Base-by-base conservation (phyloP, 176 grass and related monocot species). In the Chloris gayana region DNA sequence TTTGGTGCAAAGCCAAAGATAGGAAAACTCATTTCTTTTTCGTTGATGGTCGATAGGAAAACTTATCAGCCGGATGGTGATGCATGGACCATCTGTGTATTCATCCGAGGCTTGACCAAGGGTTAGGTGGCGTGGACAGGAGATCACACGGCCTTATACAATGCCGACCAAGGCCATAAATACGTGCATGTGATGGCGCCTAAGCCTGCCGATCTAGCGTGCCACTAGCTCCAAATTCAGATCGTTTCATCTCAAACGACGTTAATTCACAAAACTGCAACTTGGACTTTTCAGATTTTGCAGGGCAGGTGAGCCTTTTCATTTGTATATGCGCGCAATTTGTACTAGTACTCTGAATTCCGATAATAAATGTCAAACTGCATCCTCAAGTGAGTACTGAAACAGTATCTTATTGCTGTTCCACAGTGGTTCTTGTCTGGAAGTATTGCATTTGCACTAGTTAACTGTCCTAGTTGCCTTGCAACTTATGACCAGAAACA, bases 91-190 rank as follows among this genome's bases (percentile, higher is more conserved):
- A 19, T 85, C 81, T 49, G 34, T 85, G 87, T 82, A 89, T 89
- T 72, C 82, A 41, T 71, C 77, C 87, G 12, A 89, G 82, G 87
- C 77, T 85, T 85, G 87, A 85, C 77, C 78, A 14, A 12, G 37
- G 65, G 22, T 80, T 81, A 39, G 77, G 77, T 85, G 82, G 42
- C 11, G 71, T 79, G 67, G 25, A 21, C 24, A 8, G 51, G 33
- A 27, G 77, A 54, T 64, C 56, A 42, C 14, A 64, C n/a, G n/a
- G 17, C 15, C 56, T 75, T 89, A 85, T 76, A 70, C 56, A 81
- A 81, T 47, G 71, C 87, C 82, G 65, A 65, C 57, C 71, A 76
- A 37, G 59, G 46, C 86, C 71, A 80, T 84, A 84, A 80, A 81
- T 77, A 71, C 71, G 3, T 22, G 82, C 76, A 81, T 81, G 77